Evolutionary conservation across 2,329 filamentous ascomycete species (phyloP), one percentile per base, ranked within the genome.

Genomic region (Sclerotinia nivalis): DNA sequence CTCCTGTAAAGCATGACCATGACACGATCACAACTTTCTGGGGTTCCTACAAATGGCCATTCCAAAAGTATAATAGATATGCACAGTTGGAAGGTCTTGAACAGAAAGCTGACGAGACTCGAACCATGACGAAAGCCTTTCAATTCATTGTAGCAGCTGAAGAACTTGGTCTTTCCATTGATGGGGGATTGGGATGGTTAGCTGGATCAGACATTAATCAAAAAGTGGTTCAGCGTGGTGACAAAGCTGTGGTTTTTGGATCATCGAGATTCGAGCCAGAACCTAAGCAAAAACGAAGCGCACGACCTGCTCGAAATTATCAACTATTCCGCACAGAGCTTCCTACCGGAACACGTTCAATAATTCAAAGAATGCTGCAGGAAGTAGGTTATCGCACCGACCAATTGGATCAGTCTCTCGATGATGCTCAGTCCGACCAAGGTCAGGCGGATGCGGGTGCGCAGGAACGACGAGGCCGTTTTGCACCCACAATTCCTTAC

Each of bases 131-230:
- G 71, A 81, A 83, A 47, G 88, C 89, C 4, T 84, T 93, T 69
- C 81, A 82, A 15, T 85, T 84, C 66, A 82, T 91, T 1, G 80
- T 77, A 2, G 82, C 83, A 12, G 85, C 89, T 3, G 83, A 81
- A 49, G 88, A 91, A 71, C 82, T 93, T n/a, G 90, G 87, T 0
- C 79, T 93, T 4, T 91, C 87, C 25, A 84, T 91, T 54, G 88
- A 91, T 75, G 88, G 85, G 69, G 89, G 90, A 13, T 82, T 92
- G 50, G 90, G 90, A 15, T 92, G 88, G 83, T 82, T 92, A 15
- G 81, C 81, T 60, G 89, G 89, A 0, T 87, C 89, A 1, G 88
- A 91, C 76, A 79, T 83, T 25, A 84, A 84, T 59, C 80, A 81
- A 8, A 80, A 85, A 28, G 80, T 85, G 60, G 79, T 82, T 25